Percentiles rank a stretch among this genome's conserved stretches.
Conservation (phyloP, 164 flowering plant genomes). For the Kalanchoe fedtschenkoi region DNA sequence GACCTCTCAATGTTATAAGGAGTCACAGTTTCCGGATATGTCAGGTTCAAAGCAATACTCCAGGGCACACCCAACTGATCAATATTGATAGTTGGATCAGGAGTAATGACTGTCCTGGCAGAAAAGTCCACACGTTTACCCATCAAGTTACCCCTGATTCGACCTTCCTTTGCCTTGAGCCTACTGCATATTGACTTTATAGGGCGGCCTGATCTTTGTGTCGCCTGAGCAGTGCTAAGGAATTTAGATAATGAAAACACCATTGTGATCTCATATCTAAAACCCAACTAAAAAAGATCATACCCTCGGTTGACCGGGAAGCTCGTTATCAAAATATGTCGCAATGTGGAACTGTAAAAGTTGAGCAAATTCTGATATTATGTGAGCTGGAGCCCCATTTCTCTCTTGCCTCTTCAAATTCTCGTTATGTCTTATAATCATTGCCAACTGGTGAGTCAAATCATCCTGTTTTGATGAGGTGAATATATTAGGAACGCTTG, state of each 20-base stretch:
- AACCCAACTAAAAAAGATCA: not conserved
- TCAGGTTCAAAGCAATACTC: conserved; percentile 96
- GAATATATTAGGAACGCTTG: not conserved
- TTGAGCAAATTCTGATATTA: conserved; percentile 93
- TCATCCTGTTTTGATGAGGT: conserved; percentile 56
- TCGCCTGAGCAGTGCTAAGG: conserved; percentile 48
- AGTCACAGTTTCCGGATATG: conserved; percentile 98
- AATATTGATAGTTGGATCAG: conserved; percentile 94
- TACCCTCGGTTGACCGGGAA: conserved; percentile 99
- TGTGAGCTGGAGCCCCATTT: conserved; percentile 97
- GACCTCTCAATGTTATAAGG: conserved; percentile 98
- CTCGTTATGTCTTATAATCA: conserved; percentile 93
- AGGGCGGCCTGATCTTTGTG: conserved; percentile 94
- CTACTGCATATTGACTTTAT: conserved; percentile 96
- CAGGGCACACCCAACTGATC: conserved; percentile 97
- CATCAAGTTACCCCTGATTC: conserved; percentile 97
- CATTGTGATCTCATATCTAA: not conserved
- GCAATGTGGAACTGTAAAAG: conserved; percentile 94
- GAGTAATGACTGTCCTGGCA: conserved; percentile 95
- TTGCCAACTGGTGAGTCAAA: conserved; percentile 91
- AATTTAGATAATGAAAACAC: not conserved
- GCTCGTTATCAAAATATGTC: conserved; percentile 96
- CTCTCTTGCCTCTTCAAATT: conserved; percentile 84
- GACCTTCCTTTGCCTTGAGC: conserved; percentile 97
- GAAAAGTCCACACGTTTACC: conserved; percentile 98